phyloP scores from a whole-genome alignment of 169 alveolate species.

The Eimeria necatrix region DNA sequence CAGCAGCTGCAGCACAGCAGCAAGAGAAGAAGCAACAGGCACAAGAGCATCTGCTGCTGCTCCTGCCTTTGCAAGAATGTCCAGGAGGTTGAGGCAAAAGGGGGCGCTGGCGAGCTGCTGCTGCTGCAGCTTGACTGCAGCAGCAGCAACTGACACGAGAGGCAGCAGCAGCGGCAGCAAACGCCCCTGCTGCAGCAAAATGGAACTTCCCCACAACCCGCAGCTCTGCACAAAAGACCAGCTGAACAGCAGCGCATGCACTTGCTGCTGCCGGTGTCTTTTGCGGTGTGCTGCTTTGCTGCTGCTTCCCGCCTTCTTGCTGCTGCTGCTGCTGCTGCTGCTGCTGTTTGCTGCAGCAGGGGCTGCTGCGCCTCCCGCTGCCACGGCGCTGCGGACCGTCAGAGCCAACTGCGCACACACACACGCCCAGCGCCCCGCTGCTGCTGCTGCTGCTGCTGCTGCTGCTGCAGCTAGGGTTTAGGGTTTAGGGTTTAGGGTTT shows the following conservation, averaged over 20 bases:
- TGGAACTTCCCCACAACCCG: constrained; percentile 33
- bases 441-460: too few relatives aligned
- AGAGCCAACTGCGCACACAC: constrained; percentile 71
- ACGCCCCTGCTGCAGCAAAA: not conserved
- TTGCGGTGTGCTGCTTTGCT: constrained; percentile 13
- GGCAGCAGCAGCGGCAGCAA: constrained; percentile 63
- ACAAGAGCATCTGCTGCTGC: constrained; percentile 47
- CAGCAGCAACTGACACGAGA: constrained; percentile 56
- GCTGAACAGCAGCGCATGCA: constrained; percentile 32
- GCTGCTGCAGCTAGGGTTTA: not conserved
- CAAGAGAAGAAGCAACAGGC: constrained; percentile 9
- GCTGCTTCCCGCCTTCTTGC: not conserved
- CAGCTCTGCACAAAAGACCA: constrained; percentile 50
- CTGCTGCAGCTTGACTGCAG: constrained; percentile 22
- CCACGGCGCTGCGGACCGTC: constrained; percentile 69
- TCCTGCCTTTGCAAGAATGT: not conserved
- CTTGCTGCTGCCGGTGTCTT: constrained; percentile 13
- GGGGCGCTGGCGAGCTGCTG: constrained; percentile 32
- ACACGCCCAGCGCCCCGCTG: not conserved
- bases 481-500: constrained; percentile 13
- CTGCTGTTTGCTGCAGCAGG: not conserved
- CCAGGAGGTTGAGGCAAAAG: constrained; percentile 42
- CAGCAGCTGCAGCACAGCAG: constrained; percentile 19
- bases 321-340: constrained; percentile 55
- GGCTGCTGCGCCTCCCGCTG: constrained; percentile 57